A percentile compares a stretch with the other conserved stretches of the same genome.
These are phyloP conservation scores for Neocucurbitaria cava DNA, from an alignment of 2,329 filamentous ascomycete genomes.

Conservation along the genomic window DNA sequence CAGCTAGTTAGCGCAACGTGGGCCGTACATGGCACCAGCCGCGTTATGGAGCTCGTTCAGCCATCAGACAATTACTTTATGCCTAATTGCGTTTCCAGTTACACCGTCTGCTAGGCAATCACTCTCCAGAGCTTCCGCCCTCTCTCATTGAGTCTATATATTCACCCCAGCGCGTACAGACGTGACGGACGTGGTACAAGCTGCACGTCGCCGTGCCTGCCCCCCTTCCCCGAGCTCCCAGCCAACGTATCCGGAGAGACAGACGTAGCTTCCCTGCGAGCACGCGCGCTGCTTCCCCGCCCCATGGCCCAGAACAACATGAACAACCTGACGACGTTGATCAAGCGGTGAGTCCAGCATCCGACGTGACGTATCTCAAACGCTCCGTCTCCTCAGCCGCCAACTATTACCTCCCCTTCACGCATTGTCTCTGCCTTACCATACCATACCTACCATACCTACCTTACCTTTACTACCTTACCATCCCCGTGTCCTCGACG, in stretches of 20 bases:
- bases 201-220: slow-evolving; percentile 31
- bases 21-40: slow-evolving; percentile 8
- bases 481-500: neutral
- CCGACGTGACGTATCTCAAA: neutral
- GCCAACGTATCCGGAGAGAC: slow-evolving; percentile 15
- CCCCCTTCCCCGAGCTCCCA: slow-evolving; percentile 33
- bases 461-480: too few relatives aligned
- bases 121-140: neutral
- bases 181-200: slow-evolving; percentile 2
- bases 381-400: too few relatives aligned
- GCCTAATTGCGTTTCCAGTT: slow-evolving; percentile 6
- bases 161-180: neutral
- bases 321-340: slow-evolving; percentile 95
- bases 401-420: too few relatives aligned
- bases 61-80: slow-evolving; percentile 4
- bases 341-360: slow-evolving; percentile 83
- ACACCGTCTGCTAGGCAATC: neutral
- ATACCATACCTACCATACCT: too few relatives aligned
- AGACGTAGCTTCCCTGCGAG: slow-evolving; percentile 31
- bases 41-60: slow-evolving; percentile 3
- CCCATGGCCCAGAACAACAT: slow-evolving; percentile 81
- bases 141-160: neutral
- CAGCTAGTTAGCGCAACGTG: slow-evolving; percentile 26
- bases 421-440: too few relatives aligned
- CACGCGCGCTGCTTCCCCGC: slow-evolving; percentile 34